Evolutionary conservation across 164 flowering plant genomes (phyloP).

Genomic region (Amborella trichopoda): DNA sequence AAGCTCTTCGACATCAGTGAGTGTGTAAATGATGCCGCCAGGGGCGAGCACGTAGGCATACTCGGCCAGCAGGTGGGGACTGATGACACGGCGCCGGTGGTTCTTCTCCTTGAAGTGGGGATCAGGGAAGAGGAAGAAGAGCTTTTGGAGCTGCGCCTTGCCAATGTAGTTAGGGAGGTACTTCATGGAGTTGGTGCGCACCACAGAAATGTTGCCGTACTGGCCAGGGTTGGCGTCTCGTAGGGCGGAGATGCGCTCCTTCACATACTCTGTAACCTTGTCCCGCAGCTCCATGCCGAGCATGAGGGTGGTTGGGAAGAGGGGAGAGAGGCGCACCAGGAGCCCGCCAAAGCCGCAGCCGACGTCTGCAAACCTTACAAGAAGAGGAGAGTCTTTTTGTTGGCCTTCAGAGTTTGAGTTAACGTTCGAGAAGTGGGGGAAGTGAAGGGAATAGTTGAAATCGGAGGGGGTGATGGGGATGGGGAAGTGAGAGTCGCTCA

Average conservation of each 20-base stretch:
- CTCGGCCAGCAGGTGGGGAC: conserved; percentile 72
- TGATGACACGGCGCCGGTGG: conserved; percentile 78
- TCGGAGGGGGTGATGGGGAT: conserved; percentile 61
- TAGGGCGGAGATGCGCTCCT: conserved; percentile 64
- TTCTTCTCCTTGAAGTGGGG: conserved; percentile 99
- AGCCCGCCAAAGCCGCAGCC: conserved; percentile 98
- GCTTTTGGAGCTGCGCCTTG: conserved; percentile 74
- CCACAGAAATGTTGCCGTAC: conserved; percentile 76
- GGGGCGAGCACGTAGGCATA: conserved; percentile 68
- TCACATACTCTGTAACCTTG: conserved; percentile 86
- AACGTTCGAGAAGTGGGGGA: conserved; percentile 41
- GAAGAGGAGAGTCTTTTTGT: conserved; percentile 5
- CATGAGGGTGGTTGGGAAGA: conserved; percentile 79
- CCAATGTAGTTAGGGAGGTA: conserved; percentile 83
- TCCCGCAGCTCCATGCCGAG: conserved; percentile 97
- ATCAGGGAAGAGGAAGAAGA: conserved; percentile 93
- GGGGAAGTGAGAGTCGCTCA: conserved; percentile 93
- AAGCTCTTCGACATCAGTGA: conserved; percentile 89
- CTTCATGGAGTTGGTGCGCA: conserved; percentile 89
- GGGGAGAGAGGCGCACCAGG: conserved; percentile 57
- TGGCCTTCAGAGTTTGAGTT: conserved; percentile 3
- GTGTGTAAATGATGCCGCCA: conserved; percentile 86
- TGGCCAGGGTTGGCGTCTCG: conserved; percentile 58
- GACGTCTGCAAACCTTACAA: conserved; percentile 70
- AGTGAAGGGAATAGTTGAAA: conserved; percentile 56